phyloP scores from a whole-genome alignment of 2,329 filamentous ascomycete genomes.

The Pyricularia sp. region DNA sequence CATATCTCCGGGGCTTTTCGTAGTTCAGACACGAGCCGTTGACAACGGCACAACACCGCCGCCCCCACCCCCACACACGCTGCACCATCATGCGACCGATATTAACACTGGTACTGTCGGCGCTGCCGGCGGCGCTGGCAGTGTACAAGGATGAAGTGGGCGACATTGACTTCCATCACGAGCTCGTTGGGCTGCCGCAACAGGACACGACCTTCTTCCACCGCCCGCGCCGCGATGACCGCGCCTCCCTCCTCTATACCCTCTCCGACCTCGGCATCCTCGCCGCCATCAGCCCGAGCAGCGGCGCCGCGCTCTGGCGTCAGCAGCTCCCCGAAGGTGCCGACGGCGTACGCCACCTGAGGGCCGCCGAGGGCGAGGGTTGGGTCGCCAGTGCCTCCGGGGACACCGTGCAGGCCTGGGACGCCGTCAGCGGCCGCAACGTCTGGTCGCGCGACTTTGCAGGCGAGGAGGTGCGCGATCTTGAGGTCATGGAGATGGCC shows the following conservation, averaged over 20 bases:
- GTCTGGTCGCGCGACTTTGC: slow-evolving; percentile 57
- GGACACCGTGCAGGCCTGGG: slow-evolving; percentile 63
- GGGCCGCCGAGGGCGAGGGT: slow-evolving; percentile 66
- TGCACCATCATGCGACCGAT: slow-evolving; percentile 3
- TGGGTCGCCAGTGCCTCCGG: slow-evolving; percentile 64
- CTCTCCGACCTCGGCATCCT: slow-evolving; percentile 63
- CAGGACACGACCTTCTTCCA: slow-evolving; percentile 88
- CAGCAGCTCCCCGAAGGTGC: slow-evolving; percentile 50
- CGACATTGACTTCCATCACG: slow-evolving; percentile 84
- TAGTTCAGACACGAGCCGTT: background rate
- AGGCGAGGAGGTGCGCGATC: slow-evolving; percentile 44
- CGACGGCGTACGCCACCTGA: slow-evolving; percentile 37
- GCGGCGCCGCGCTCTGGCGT: slow-evolving; percentile 75
- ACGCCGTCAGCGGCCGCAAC: slow-evolving; percentile 66
- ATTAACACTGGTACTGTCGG: slow-evolving; percentile 9
- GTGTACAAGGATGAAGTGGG: slow-evolving; percentile 84
- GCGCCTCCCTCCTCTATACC: slow-evolving; percentile 82
- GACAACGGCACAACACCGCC: background rate
- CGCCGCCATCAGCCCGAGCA: slow-evolving; percentile 79
- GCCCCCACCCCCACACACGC: background rate
- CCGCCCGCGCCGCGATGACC: slow-evolving; percentile 65
- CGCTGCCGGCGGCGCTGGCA: slow-evolving; percentile 38
- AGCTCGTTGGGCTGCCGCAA: slow-evolving; percentile 72
- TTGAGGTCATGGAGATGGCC: slow-evolving; percentile 65
- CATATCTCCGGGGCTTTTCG: background rate